Evolutionary conservation across 2,329 filamentous ascomycete genomes (phyloP).

Genomic region (Penicillium polonicum): DNA sequence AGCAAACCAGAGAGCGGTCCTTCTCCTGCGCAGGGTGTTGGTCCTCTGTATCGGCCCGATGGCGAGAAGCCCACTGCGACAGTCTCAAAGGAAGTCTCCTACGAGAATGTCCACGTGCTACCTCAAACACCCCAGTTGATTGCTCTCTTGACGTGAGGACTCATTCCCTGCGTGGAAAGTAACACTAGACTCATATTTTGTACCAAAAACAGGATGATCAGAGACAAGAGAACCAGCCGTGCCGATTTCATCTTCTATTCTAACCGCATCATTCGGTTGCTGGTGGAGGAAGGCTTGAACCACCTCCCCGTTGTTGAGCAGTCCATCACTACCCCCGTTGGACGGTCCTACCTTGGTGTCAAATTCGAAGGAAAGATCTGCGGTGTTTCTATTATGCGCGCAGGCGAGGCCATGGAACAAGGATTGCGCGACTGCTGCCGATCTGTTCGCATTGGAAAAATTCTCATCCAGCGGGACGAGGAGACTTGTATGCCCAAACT

Average conservation of each 20-base stretch:
- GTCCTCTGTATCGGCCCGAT: slow-evolving; percentile 73
- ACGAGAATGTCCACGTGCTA: slow-evolving; percentile 86
- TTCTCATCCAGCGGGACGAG: slow-evolving; percentile 94
- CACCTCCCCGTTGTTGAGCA: slow-evolving; percentile 90
- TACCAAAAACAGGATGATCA: slow-evolving; percentile 72
- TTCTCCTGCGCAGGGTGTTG: slow-evolving; percentile 65
- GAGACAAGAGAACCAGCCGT: slow-evolving; percentile 82
- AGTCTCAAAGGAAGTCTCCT: slow-evolving; percentile 76
- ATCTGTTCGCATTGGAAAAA: slow-evolving; percentile 97
- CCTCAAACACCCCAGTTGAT: slow-evolving; percentile 95
- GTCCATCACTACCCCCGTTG: slow-evolving; percentile 86
- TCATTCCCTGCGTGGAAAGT: slow-evolving; percentile 2
- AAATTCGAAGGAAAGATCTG: slow-evolving; percentile 98
- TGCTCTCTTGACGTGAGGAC: slow-evolving; percentile 87
- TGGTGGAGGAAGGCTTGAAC: slow-evolving; percentile 96
- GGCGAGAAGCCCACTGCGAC: slow-evolving; percentile 82
- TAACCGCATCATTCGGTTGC: slow-evolving; percentile 92
- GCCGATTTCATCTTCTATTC: slow-evolving; percentile 99
- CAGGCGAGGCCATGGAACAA: slow-evolving; percentile 98
- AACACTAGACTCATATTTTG: slow-evolving; percentile 9
- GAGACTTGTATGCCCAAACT: slow-evolving; percentile 88
- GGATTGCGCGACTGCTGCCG: slow-evolving; percentile 93
- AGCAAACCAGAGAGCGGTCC: slow-evolving; percentile 33
- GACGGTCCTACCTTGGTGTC: slow-evolving; percentile 82
- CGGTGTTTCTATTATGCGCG: slow-evolving; percentile 96